Evolutionary conservation across 2,329 filamentous ascomycete species (phyloP), one percentile per base, ranked within the genome.

Genomic region (Elsinoe batatas): DNA sequence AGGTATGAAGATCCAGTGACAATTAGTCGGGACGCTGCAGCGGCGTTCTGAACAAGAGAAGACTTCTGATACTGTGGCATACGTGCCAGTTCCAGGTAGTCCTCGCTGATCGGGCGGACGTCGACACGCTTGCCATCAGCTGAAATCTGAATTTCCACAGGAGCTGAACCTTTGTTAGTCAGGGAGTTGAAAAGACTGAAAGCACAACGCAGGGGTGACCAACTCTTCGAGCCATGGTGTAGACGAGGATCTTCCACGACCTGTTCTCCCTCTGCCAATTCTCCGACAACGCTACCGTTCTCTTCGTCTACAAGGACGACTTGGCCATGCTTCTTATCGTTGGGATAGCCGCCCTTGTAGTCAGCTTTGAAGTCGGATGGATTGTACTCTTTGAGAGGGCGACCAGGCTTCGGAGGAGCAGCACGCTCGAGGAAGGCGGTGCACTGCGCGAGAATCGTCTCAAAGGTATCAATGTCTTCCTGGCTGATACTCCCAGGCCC

Each of bases 361-460:
- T 30, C 26, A 30, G 26, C 90, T 0, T 88, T 82, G 70, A 85
- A 97, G 62, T 85, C 79, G 20, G 82, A 82, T 0, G 91, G 91
- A 66, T 96, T 91, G 71, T 97, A 97, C 53, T 69, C 68, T 59
- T 70, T 61, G 43, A 61, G 61, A 10, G 58, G 58, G 17, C 64
- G 59, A 13, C 56, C 59, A 17, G 69, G 68, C 22, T 69, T 62
- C 22, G 76, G 83, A 5, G 87, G 82, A 38, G 84, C 77, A 8
- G 88, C 85, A 43, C 90, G 83, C 70, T 97, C 91, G 3, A 95
- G 80, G 69, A 98, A 97, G 1, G 91, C 88, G 1, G 91, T 97
- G 71, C 91, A 97, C 72, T 97, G 90, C n/a, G 91, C 91, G 51
- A 97, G 78, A 61, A 97, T 97, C 2, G 91, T 96, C 75, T 97